phyloP scores from a whole-genome alignment of 495 filamentous ascomycete genomes.

The Saxophila tyrrhenica region DNA sequence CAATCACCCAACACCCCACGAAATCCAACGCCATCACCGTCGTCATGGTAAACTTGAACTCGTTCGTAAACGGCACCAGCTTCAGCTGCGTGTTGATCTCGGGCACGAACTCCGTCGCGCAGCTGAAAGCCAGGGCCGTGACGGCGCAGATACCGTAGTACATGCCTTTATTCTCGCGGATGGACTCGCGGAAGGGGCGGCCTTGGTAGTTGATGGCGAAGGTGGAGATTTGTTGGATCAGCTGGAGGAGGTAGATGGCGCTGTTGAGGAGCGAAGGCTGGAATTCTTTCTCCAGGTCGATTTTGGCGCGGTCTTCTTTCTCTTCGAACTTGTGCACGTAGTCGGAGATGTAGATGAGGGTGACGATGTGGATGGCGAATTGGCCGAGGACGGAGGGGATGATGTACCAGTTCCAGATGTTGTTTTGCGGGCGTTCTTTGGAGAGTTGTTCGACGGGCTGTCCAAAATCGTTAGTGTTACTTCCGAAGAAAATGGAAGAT shows the following conservation, averaged over 20 bases:
- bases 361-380: slow-evolving; percentile 91
- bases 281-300: slow-evolving; percentile 95
- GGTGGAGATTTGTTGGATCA: slow-evolving; percentile 98
- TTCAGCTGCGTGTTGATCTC: slow-evolving; percentile 90
- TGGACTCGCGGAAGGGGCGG: slow-evolving; percentile 89
- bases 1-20: slow-evolving; percentile 74
- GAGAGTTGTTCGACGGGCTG: slow-evolving; percentile 85
- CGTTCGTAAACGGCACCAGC: slow-evolving; percentile 79
- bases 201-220: slow-evolving; percentile 99
- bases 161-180: slow-evolving; percentile 94
- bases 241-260: slow-evolving; percentile 92
- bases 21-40: slow-evolving; percentile 82
- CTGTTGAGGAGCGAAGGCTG: slow-evolving; percentile 88
- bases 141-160: slow-evolving; percentile 90
- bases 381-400: slow-evolving; percentile 96
- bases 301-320: slow-evolving; percentile 45
- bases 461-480: not conserved
- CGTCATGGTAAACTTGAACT: slow-evolving; percentile 85
- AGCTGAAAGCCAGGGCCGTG: slow-evolving; percentile 81
- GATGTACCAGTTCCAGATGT: slow-evolving; percentile 99
- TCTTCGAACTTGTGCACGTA: slow-evolving; percentile 76
- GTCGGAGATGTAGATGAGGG: slow-evolving; percentile 85
- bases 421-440: slow-evolving; percentile 94
- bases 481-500: not conserved
- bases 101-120: slow-evolving; percentile 90